Evolutionary conservation across 2,329 filamentous ascomycete genomes (phyloP), one percentile per base, ranked within the genome.

Genomic region (Calonectria naviculata): DNA sequence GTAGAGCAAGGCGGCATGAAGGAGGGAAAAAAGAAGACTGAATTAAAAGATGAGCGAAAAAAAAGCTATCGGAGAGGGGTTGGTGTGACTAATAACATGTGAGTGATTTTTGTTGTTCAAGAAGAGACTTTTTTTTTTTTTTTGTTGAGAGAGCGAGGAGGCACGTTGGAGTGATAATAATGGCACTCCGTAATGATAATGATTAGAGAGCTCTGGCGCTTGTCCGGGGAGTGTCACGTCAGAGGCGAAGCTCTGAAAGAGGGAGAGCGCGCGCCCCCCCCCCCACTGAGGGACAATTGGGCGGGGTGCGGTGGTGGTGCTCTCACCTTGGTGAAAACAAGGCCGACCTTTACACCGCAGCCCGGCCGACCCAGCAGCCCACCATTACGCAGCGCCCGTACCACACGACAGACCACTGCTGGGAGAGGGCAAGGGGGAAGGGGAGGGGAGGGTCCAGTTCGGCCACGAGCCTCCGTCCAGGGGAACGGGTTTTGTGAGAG

Each of bases 141-240:
- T 58, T 58, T 58, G 52, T 58, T 58, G 52, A 58, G 52, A 6
- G 42, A 24, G 42, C n/a, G 42, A 24, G 42, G 10, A 24, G 6
- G 10, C 52, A 36, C 29, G 38, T 58, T 58, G 29, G 52, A 58
- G 31, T 28, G 52, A 58, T 58, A 58, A 58, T 58, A 58, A 58
- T 58, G 52, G 52, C 34, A 58, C 52, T 58, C 52, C 52, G 52
- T 58, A 58, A 58, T 38, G 52, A 58, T 58, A 58, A 58, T 58
- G 52, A 58, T 58, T 58, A 58, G 21, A 38, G 52, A 24, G 21
- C n/a, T 10, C 24, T 13, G 34, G 52, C 19, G 36, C 31, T 34
- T 38, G 7, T 28, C n/a, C n/a, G 24, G n/a, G 26, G 31, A 29
- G 24, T 24, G 52, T 58, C 52, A 58, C 52, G 31, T 58, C 52